These are phyloP conservation scores for Paramecium sexaurelia DNA, from an alignment of 73 alveolate species.

Conservation along the genomic window DNA sequence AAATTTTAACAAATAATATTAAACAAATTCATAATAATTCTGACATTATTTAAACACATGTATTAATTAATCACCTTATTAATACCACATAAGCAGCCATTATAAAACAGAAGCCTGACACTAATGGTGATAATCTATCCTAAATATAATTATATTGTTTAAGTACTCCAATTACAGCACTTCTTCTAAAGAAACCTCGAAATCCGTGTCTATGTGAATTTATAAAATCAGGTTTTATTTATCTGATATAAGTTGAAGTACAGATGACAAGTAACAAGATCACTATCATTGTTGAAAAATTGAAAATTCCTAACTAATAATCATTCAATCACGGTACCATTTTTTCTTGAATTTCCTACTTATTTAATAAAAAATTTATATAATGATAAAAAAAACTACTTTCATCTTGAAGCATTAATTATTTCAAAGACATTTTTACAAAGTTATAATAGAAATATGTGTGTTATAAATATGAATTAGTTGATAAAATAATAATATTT, in stretches of 20 bases:
- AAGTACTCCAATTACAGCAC: conserved; percentile 43
- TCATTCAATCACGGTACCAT: background rate
- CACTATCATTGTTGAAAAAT: conserved; percentile 10
- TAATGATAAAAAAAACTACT: background rate
- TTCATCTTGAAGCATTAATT: background rate
- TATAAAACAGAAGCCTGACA: conserved; percentile 20
- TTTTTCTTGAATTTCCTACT: background rate
- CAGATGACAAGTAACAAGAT: background rate
- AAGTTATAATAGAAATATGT: background rate
- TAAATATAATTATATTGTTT: background rate
- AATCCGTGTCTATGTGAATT: conserved; percentile 50
- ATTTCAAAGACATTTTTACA: too few species aligned
- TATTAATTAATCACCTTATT: background rate
- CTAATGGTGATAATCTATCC: conserved; percentile 54
- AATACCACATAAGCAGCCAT: conserved; percentile 32
- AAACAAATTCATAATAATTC: conserved; percentile 19
- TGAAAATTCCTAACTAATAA: conserved; percentile 41
- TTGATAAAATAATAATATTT: background rate
- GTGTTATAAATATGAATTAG: background rate
- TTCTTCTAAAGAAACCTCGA: conserved; percentile 49
- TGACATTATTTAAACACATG: background rate
- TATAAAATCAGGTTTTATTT: conserved; percentile 29
- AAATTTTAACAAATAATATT: conserved; percentile 8
- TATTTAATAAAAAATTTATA: background rate
- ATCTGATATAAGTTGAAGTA: conserved; percentile 32